These are phyloP conservation scores for Pholiota conissans DNA, from an alignment of 768 basidiomycete genomes.

Conservation along the genomic window DNA sequence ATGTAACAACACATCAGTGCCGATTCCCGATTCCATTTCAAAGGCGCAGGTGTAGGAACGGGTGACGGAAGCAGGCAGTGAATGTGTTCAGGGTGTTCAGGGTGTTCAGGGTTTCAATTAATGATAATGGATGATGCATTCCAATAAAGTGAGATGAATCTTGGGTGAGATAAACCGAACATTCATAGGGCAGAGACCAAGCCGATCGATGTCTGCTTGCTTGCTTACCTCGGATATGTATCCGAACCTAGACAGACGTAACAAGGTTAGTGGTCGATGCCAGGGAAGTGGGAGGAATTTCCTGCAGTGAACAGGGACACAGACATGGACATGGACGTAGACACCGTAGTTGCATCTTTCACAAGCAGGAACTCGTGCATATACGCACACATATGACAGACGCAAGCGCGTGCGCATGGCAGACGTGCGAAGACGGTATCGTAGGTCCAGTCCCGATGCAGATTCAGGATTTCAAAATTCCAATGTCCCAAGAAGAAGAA, in stretches of 20 bases:
- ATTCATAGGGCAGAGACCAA: conserved; percentile 17
- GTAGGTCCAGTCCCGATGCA: too few relatives aligned
- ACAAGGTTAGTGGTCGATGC: background rate
- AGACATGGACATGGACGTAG: background rate
- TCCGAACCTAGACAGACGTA: conserved; percentile 50
- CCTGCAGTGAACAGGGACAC: background rate
- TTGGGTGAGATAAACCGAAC: conserved; percentile 4
- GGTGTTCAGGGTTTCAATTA: too few relatives aligned
- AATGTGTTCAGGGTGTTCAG: too few relatives aligned
- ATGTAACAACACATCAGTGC: too few relatives aligned
- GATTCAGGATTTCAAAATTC: background rate
- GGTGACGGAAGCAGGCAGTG: too few relatives aligned
- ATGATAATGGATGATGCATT: background rate
- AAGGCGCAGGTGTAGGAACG: too few relatives aligned
- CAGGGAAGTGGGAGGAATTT: background rate
- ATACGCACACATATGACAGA: background rate
- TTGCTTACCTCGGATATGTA: conserved; percentile 64
- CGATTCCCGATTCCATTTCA: background rate
- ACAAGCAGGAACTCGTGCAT: background rate
- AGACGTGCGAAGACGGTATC: too few relatives aligned
- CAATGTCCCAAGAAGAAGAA: background rate
- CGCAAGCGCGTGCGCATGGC: background rate
- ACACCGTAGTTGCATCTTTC: background rate
- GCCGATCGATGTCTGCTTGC: too few relatives aligned
- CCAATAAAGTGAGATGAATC: background rate